Base-by-base conservation (phyloP, 2,329 filamentous ascomycete genomes). In the Fusarium sp. region DNA sequence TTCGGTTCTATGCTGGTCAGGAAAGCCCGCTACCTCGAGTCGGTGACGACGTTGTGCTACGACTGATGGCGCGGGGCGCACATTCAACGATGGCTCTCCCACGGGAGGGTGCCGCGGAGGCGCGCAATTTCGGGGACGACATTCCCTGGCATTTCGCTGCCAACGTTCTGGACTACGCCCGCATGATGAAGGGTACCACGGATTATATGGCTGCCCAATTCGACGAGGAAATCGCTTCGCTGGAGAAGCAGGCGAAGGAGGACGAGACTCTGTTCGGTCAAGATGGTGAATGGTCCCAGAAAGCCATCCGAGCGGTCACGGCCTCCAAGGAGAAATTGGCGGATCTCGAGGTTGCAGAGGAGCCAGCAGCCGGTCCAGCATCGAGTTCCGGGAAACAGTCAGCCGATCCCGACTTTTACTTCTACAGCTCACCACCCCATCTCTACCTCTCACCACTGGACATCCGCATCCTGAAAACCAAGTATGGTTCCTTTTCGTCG, bases 141-240 rank as follows among this genome's bases (percentile, higher is more conserved):
- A 90, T 98, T 38, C 96, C 96, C 0, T 99, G 96, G 96, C 94
- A 97, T 81, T 95, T 96, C 83, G 94, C 94, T 7, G 95, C 94
- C 11, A 97, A 98, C 78, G 95, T 98, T 38, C 89, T 97, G 80
- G 96, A 99, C 80, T 99, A 98, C 82, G 94, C 95, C 18, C 91
- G 95, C 42, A 93, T 98, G 64, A 98, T 99, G 94, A 97, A 96
- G 80, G 96, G 95, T 8, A 96, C 94, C 6, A 91, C 93, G 77
- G 91, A 93, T 37, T 99, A 99, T 80, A 96, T 99, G 92, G 81
- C 86, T 14, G 87, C 90, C 62, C 93, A 98, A 79, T 96, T 92
- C 76, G 91, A 97, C 71, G 85, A 89, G 40, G 96, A 98, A 80
- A 91, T 98, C 38, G 85, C 89, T 42, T 91, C 94, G 20, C 85